A percentile compares a stretch with the other conserved stretches of the same genome.
These are phyloP conservation scores for Austroboletus niveus DNA, from an alignment of 1,284 basidiomycete species.

Conservation along the genomic window DNA sequence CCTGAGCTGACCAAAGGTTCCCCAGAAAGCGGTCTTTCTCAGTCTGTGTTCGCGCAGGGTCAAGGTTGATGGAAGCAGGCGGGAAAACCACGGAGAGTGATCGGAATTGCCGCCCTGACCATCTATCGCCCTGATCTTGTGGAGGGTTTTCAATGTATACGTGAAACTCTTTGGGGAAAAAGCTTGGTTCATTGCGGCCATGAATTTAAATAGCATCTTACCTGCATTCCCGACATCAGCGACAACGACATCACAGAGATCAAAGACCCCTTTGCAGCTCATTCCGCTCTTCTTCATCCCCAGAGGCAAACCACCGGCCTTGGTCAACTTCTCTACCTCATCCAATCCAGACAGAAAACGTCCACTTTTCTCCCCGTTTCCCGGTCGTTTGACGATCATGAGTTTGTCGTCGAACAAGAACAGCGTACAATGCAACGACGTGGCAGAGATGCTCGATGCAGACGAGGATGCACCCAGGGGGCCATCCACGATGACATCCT, in stretches of 20 bases:
- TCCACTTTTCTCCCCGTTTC: constrained; percentile 70
- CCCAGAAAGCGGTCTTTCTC: constrained; percentile 85
- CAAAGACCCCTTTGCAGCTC: constrained; percentile 83
- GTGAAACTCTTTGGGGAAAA: constrained; percentile 65
- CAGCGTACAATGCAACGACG: constrained; percentile 78
- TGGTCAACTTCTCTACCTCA: constrained; percentile 76
- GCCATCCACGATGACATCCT: constrained; percentile 69
- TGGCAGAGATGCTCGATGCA: constrained; percentile 37
- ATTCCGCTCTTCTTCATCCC: constrained; percentile 78
- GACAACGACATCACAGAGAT: constrained; percentile 80
- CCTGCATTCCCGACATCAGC: constrained; percentile 84
- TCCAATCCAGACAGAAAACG: constrained; percentile 81
- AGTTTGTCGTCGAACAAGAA: constrained; percentile 96
- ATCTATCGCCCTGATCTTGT: constrained; percentile 75
- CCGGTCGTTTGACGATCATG: constrained; percentile 86
- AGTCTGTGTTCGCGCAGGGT: constrained; percentile 57
- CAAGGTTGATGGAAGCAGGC: constrained; percentile 59
- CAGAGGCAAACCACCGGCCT: constrained; percentile 53
- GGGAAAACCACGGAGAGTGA: constrained; percentile 71
- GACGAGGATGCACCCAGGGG: constrained; percentile 43
- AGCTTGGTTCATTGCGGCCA: constrained; percentile 8
- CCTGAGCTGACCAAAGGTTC: constrained; percentile 84
- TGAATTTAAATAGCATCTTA: constrained; percentile 37
- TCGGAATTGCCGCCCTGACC: constrained; percentile 81
- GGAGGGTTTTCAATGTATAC: constrained; percentile 81